Conservation (phyloP, 345 rosid species). For the Citrus maxima region DNA sequence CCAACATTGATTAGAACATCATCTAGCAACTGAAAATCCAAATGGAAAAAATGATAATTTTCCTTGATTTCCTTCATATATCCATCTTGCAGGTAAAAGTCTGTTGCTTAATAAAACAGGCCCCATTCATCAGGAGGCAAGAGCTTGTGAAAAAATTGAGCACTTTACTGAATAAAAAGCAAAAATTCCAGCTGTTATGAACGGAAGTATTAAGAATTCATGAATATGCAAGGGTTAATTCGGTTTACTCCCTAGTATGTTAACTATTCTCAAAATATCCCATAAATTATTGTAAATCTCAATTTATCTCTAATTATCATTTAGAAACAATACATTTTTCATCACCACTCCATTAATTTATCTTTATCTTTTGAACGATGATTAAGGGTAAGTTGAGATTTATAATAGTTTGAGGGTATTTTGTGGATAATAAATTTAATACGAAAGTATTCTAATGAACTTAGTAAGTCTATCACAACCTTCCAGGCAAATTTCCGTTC, state of each 20-base stretch:
- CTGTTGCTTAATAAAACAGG: conserved; percentile 10
- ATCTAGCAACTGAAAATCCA: background rate
- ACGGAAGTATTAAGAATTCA: background rate
- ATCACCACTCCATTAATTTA: too few species aligned
- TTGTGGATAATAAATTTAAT: too few species aligned
- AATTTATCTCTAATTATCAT: too few species aligned
- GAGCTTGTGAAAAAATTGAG: background rate
- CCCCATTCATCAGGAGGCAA: conserved; percentile 9
- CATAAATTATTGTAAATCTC: too few species aligned
- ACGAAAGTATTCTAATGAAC: background rate
- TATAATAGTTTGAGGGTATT: too few species aligned
- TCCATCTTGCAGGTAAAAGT: background rate
- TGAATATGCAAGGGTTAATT: background rate
- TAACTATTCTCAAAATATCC: too few species aligned
- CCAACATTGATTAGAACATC: background rate
- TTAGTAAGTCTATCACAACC: conserved; percentile 42
- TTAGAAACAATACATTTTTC: too few species aligned
- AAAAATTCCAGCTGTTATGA: background rate
- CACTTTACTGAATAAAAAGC: background rate
- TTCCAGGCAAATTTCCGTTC: conserved; percentile 95
- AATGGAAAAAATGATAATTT: background rate
- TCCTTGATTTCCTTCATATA: background rate
- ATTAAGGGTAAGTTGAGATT: too few species aligned
- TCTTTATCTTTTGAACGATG: too few species aligned
- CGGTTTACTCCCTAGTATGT: too few species aligned